Conservation (phyloP, 1,284 basidiomycete species). For the Cryptococcus neoformans region DNA sequence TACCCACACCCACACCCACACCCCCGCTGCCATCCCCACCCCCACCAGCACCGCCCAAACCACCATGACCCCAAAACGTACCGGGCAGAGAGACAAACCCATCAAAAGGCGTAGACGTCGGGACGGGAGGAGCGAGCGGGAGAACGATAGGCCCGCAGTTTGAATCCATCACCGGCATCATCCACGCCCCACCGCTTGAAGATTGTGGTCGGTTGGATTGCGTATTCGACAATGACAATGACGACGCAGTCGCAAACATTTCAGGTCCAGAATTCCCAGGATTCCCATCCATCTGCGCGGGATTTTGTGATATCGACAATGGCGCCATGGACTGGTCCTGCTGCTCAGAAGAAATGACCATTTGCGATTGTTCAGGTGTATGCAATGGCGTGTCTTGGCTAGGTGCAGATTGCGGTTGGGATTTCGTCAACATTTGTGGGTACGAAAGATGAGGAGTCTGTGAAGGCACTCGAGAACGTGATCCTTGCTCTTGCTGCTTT, state of each 20-base stretch:
- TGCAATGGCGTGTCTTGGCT: too few relatives aligned
- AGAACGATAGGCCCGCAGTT: conserved; percentile 6
- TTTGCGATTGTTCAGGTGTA: too few relatives aligned
- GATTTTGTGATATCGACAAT: too few relatives aligned
- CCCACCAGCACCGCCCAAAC: background rate
- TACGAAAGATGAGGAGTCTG: too few relatives aligned
- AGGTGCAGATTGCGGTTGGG: too few relatives aligned
- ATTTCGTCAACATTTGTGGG: too few relatives aligned
- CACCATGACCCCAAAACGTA: background rate
- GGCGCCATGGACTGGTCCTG: background rate
- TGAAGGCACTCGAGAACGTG: too few relatives aligned
- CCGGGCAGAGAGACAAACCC: background rate
- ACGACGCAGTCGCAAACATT: conserved; percentile 2
- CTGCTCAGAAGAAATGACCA: background rate
- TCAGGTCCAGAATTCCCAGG: background rate
- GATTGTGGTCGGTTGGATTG: conserved; percentile 1
- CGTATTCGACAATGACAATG: background rate
- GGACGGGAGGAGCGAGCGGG: conserved; percentile 13
- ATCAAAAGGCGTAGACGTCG: conserved; percentile 9
- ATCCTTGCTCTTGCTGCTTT: too few relatives aligned
- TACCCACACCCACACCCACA: background rate
- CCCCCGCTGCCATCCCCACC: background rate
- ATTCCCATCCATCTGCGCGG: too few relatives aligned
- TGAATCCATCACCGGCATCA: background rate
- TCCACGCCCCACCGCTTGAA: background rate